phyloP scores from a whole-genome alignment of 345 rosid genomes.

The Salix viminalis region DNA sequence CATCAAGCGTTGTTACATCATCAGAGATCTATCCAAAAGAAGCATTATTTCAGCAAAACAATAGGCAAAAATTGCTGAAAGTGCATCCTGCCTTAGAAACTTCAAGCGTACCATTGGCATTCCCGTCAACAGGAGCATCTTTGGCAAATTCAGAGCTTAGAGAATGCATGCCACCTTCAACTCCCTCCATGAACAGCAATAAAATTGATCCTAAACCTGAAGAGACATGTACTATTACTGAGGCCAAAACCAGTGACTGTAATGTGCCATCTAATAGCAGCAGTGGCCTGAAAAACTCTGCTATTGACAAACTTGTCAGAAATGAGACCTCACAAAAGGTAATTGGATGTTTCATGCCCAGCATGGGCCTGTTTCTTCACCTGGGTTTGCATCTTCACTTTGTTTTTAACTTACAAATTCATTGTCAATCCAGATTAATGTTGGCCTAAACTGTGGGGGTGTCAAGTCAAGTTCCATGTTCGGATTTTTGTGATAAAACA shows the following conservation, averaged over 20 bases:
- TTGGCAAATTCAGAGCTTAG: constrained; percentile 5
- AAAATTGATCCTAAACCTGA: constrained; percentile 19
- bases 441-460: constrained; percentile 10
- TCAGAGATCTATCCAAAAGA: constrained; percentile 32
- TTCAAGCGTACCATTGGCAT: constrained; percentile 10
- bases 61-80: constrained; percentile 14
- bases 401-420: constrained; percentile 18
- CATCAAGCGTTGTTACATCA: constrained; percentile 5
- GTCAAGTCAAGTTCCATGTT: neutral
- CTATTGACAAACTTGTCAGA: constrained; percentile 12
- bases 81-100: constrained; percentile 17
- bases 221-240: constrained; percentile 8
- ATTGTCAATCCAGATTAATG: constrained; percentile 32
- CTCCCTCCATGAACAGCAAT: constrained; percentile 12
- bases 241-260: constrained; percentile 18
- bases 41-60: constrained; percentile 21
- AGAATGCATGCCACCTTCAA: constrained; percentile 15
- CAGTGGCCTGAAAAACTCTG: constrained; percentile 3
- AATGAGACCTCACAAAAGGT: constrained; percentile 39
- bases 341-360: constrained; percentile 16
- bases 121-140: constrained; percentile 13
- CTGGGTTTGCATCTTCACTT: neutral
- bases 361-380: neutral
- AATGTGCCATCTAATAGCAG: constrained; percentile 6
- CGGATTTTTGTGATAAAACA: neutral